These are phyloP conservation scores for Rhodotorula graminis DNA, from an alignment of 768 basidiomycete genomes.

Conservation along the genomic window DNA sequence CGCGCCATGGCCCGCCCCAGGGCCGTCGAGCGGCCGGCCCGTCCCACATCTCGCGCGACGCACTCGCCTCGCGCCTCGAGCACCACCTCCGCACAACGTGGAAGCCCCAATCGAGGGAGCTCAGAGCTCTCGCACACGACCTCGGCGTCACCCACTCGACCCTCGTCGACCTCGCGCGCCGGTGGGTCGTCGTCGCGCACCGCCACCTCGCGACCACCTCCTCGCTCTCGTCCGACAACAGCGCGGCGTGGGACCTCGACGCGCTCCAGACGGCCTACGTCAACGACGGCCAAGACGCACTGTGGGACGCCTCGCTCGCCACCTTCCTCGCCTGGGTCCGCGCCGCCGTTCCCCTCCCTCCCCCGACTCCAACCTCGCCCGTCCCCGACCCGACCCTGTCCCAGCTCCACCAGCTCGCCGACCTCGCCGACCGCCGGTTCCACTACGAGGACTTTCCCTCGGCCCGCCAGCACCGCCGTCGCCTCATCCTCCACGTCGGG, in stretches of 20 bases:
- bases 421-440: conserved; percentile 32
- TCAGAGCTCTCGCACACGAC: conserved; percentile 15
- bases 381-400: conserved; percentile 14
- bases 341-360: conserved; percentile 4
- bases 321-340: conserved; percentile 25
- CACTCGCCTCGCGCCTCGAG: conserved; percentile 7
- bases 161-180: neutral
- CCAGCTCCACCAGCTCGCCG: conserved; percentile 31
- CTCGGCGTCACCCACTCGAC: conserved; percentile 4
- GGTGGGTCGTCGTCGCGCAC: neutral
- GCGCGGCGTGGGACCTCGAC: conserved; percentile 14
- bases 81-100: conserved; percentile 20
- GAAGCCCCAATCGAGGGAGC: neutral
- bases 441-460: conserved; percentile 40
- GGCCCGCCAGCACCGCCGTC: conserved; percentile 63
- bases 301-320: conserved; percentile 17
- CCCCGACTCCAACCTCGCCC: neutral
- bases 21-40: neutral
- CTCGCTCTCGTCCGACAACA: neutral
- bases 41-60: conserved; percentile 3
- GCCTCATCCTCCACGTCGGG: conserved; percentile 90
- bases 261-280: conserved; percentile 3
- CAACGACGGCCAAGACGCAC: conserved; percentile 10
- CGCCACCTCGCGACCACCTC: neutral
- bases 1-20: too few relatives aligned